Base-by-base conservation (phyloP, 306 rosid genomes). In the Cicer chorassanicum region DNA sequence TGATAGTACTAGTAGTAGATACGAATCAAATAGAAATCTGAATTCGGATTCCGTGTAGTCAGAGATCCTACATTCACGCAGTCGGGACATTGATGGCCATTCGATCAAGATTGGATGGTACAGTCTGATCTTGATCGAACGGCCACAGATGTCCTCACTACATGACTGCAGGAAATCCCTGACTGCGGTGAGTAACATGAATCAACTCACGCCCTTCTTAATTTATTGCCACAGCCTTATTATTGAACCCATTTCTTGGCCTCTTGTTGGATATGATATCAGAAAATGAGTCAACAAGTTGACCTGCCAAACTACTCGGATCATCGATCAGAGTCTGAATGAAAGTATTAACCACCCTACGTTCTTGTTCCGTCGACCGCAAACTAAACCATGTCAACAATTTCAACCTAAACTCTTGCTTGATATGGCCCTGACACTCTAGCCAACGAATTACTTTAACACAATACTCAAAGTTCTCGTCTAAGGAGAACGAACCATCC, bases 361-460 rank as follows among this genome's bases (percentile, higher is more conserved):
- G 96, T 75, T 95, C 97, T 84, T 92, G 99, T 79, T 95, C 99
- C 1, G 98, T 89, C 16, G 99, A 87, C 85, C 99, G 90, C 89
- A 95, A 88, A 87, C 99, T 95, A 84, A 92, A 95, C 99, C 99
- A 95, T 42, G 99, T 95, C 80, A 95, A 87, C 88, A 95, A 83
- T 78, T 92, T 95, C 89, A 95, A 76, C 76, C 99, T 86, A 77
- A 95, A 95, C 74, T 95, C 99, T 70, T 87, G 92, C 53, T 92
- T 89, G 69, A 95, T 87, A 76, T 95, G 96, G 57, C 99, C 92
- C 82, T 92, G 90, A 44, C 99, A 95, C 86, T 95, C 99, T 78
- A 95, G 96, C 98, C 92, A 90, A 44, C 99, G 89, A 65, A 95
- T 95, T 12, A 92, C 96, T 87, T 95, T 95, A 81, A 95, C 99